These are phyloP conservation scores for Canavalia gladiata DNA, from an alignment of 306 rosid genomes.

Conservation along the genomic window DNA sequence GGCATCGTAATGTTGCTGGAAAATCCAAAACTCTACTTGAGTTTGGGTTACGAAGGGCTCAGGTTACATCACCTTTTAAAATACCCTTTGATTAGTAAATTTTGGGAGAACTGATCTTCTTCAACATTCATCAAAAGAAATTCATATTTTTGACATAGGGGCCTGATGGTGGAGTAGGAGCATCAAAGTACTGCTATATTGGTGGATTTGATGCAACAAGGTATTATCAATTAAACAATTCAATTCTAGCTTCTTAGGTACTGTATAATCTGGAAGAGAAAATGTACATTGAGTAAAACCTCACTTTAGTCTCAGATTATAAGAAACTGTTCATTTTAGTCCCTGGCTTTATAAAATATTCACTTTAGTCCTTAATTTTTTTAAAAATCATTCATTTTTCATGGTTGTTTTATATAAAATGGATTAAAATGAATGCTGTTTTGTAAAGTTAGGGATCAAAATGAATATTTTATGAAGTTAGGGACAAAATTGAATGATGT, in stretches of 20 bases:
- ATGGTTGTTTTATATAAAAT: no score
- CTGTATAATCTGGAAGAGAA: background rate
- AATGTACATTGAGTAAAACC: background rate
- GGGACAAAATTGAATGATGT: no score
- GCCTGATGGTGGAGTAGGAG: slow-evolving; percentile 97
- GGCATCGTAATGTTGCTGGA: slow-evolving; percentile 99
- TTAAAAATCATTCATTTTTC: no score
- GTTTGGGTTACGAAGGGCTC: slow-evolving; percentile 99
- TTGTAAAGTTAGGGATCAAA: no score
- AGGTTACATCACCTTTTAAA: slow-evolving; percentile 51
- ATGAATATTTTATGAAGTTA: no score
- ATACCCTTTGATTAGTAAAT: slow-evolving; percentile 34
- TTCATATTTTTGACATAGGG: slow-evolving; percentile 68
- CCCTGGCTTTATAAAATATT: no score
- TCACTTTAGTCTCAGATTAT: no score
- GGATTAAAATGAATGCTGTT: no score
- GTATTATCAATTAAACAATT: slow-evolving; percentile 56
- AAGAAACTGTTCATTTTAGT: no score
- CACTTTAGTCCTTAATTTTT: no score
- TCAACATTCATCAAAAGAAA: slow-evolving; percentile 39
- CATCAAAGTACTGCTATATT: slow-evolving; percentile 95
- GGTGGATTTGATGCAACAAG: slow-evolving; percentile 99
- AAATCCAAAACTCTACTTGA: slow-evolving; percentile 90
- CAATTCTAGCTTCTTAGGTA: slow-evolving; percentile 21
- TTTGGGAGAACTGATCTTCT: slow-evolving; percentile 23